phyloP scores from a whole-genome alignment of 345 rosid genomes.

The Gossypium raimondii region DNA sequence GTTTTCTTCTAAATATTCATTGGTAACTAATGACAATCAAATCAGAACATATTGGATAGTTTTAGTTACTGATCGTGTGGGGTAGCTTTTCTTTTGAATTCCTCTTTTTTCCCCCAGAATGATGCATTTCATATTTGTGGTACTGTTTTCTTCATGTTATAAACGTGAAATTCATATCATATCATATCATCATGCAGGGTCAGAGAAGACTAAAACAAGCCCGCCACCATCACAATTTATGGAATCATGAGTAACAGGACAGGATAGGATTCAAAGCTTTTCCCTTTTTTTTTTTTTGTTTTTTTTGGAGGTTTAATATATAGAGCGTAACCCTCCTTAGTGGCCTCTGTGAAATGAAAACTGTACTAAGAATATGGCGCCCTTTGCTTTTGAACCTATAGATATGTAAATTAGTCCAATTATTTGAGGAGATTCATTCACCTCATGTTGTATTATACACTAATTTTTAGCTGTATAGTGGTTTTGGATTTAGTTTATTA shows the following conservation, averaged over 20 bases:
- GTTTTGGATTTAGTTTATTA: neutral
- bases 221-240: conserved; percentile 81
- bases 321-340: neutral
- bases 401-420: conserved; percentile 25
- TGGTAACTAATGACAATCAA: neutral
- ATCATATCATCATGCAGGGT: conserved; percentile 40
- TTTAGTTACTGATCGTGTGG: neutral
- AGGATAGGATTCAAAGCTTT: neutral
- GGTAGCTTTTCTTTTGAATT: neutral
- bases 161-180: neutral
- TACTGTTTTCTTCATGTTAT: neutral
- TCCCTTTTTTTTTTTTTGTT: neutral
- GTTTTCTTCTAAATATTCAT: neutral
- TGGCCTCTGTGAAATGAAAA: conserved; percentile 18
- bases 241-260: conserved; percentile 48
- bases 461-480: conserved; percentile 13
- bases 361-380: neutral
- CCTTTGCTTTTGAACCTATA: neutral
- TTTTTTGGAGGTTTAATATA: conserved; percentile 16
- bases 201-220: conserved; percentile 68
- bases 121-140: neutral
- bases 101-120: neutral
- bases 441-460: conserved; percentile 28
- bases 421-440: conserved; percentile 16
- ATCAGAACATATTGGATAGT: neutral